Conservation (phyloP, 345 rosid genomes). For the Garcia nutans region DNA sequence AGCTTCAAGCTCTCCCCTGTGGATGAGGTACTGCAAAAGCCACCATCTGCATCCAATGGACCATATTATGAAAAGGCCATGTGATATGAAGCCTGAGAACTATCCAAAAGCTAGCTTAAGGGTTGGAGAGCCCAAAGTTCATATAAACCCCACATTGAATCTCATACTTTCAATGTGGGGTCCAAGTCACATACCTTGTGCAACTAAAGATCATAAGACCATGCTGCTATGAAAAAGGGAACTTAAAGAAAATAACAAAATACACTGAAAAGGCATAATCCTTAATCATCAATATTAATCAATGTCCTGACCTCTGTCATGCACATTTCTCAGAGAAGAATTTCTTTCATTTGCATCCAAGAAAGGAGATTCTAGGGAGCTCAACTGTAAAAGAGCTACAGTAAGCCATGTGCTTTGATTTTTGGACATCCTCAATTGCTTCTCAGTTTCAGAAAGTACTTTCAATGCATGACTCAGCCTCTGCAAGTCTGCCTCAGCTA, state of each 20-base stretch:
- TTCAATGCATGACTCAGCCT: constrained; percentile 73
- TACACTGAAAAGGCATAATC: background rate
- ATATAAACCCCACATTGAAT: too few species aligned
- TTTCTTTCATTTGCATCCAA: constrained; percentile 43
- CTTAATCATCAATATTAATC: background rate
- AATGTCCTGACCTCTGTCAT: constrained; percentile 47
- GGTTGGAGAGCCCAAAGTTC: too few species aligned
- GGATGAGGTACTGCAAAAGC: constrained; percentile 50
- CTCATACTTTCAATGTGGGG: too few species aligned
- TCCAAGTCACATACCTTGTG: too few species aligned
- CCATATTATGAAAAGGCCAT: constrained; percentile 4
- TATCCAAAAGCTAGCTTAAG: too few species aligned
- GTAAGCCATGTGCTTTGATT: constrained; percentile 97
- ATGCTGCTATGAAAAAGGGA: background rate
- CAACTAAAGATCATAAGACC: background rate
- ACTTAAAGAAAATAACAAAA: background rate
- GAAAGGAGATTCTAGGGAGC: constrained; percentile 54
- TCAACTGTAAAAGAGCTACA: constrained; percentile 85
- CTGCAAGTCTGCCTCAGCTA: constrained; percentile 80
- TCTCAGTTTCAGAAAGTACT: constrained; percentile 89
- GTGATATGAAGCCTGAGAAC: background rate
- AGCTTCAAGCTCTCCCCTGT: constrained; percentile 48
- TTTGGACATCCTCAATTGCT: constrained; percentile 84
- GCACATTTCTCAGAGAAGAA: constrained; percentile 43
- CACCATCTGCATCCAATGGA: constrained; percentile 40